These are phyloP conservation scores for Coniosporium apollinis DNA, from an alignment of 495 filamentous ascomycete genomes.

Conservation along the genomic window DNA sequence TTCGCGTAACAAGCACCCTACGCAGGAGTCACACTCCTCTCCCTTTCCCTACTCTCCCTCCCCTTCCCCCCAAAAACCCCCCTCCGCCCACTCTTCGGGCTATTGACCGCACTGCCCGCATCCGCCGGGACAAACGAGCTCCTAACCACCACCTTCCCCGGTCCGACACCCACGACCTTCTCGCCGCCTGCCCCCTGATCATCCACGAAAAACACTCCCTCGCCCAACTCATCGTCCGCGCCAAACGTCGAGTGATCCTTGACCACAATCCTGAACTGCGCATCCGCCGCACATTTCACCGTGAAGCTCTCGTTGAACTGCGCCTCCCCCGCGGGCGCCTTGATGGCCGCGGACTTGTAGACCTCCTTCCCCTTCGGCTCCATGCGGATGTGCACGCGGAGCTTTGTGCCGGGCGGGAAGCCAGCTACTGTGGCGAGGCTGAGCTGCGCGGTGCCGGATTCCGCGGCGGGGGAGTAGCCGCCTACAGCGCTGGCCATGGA, in stretches of 20 bases:
- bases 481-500: slow-evolving; percentile 35
- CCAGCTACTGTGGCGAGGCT: slow-evolving; percentile 63
- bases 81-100: not conserved
- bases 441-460: slow-evolving; percentile 62
- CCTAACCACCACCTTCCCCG: slow-evolving; percentile 47
- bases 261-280: slow-evolving; percentile 71
- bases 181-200: slow-evolving; percentile 60
- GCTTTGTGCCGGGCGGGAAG: slow-evolving; percentile 60
- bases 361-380: slow-evolving; percentile 57
- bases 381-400: slow-evolving; percentile 61
- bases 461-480: slow-evolving; percentile 28
- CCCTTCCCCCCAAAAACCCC: too few relatives aligned
- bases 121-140: slow-evolving; percentile 38
- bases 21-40: too few relatives aligned
- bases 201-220: slow-evolving; percentile 74
- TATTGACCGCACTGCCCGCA: not conserved
- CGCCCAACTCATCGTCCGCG: slow-evolving; percentile 64
- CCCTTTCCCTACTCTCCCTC: too few relatives aligned
- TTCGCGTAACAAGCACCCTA: too few relatives aligned
- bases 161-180: slow-evolving; percentile 54
- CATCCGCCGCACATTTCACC: slow-evolving; percentile 60
- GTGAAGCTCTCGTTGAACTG: slow-evolving; percentile 37
- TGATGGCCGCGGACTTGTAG: slow-evolving; percentile 69
- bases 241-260: slow-evolving; percentile 71
- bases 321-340: slow-evolving; percentile 40